These are phyloP conservation scores for Arachis monticola DNA, from an alignment of 331 rosid species.

Conservation along the genomic window DNA sequence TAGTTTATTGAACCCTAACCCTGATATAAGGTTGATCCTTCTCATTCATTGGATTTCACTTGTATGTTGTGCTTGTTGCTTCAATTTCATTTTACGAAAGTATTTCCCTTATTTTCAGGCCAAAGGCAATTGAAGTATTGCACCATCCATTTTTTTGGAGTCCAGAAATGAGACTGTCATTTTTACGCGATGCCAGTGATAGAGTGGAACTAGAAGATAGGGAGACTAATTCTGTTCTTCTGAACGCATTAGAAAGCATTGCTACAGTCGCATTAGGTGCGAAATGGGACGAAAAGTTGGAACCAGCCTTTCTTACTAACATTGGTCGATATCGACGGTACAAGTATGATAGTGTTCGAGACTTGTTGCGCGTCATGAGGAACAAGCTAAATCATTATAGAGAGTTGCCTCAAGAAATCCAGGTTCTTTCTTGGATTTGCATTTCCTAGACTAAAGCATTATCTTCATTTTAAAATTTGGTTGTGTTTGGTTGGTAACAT, in stretches of 20 bases:
- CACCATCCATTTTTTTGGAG: slow-evolving; percentile 90
- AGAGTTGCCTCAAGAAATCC: slow-evolving; percentile 80
- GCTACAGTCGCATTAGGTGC: slow-evolving; percentile 65
- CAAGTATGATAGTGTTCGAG: slow-evolving; percentile 77
- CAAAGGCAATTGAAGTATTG: slow-evolving; percentile 73
- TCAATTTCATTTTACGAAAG: slow-evolving; percentile 26
- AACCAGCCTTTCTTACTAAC: slow-evolving; percentile 59
- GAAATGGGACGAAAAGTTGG: slow-evolving; percentile 84
- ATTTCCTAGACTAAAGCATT: slow-evolving; percentile 13
- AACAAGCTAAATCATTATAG: slow-evolving; percentile 84
- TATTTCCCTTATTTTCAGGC: slow-evolving; percentile 53
- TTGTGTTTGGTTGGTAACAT: slow-evolving; percentile 14
- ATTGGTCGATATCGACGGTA: slow-evolving; percentile 78
- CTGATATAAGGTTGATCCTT: slow-evolving; percentile 64
- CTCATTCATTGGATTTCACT: neutral
- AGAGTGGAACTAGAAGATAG: slow-evolving; percentile 81
- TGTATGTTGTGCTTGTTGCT: neutral
- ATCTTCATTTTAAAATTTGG: neutral
- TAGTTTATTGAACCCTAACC: slow-evolving; percentile 57
- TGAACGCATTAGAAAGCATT: slow-evolving; percentile 63
- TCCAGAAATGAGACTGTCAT: slow-evolving; percentile 75
- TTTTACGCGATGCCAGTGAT: slow-evolving; percentile 84
- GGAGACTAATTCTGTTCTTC: slow-evolving; percentile 49
- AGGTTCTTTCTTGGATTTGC: slow-evolving; percentile 55
- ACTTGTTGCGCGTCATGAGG: slow-evolving; percentile 82